Evolutionary conservation across 257 asterid species (phyloP).

Genomic region (Plectranthus barbatus): DNA sequence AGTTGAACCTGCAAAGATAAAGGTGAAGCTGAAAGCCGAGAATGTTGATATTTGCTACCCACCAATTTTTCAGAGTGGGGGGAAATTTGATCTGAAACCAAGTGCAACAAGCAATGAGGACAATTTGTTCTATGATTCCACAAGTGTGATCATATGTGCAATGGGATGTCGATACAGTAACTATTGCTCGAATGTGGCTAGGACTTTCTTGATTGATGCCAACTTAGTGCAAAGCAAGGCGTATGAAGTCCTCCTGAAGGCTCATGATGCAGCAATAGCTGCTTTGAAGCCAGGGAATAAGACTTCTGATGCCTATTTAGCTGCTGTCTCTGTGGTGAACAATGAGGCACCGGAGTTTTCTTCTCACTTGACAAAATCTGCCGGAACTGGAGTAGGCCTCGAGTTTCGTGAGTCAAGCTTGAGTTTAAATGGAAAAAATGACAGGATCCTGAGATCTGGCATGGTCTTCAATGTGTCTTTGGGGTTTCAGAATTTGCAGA

Average conservation of each 20-base stretch:
- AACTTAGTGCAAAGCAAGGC: conserved; percentile 34
- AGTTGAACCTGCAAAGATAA: conserved; percentile 41
- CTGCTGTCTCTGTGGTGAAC: conserved; percentile 36
- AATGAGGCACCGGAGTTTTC: conserved; percentile 42
- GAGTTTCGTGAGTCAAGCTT: conserved; percentile 53
- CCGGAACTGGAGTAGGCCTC: not conserved
- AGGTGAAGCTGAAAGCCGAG: conserved; percentile 51
- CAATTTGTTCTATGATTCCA: conserved; percentile 32
- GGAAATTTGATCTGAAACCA: conserved; percentile 43
- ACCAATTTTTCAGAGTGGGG: conserved; percentile 58
- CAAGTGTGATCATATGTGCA: conserved; percentile 47
- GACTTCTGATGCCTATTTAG: conserved; percentile 29
- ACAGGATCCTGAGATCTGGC: conserved; percentile 32
- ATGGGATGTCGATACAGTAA: conserved; percentile 47
- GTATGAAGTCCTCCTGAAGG: conserved; percentile 46
- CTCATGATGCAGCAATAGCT: conserved; percentile 46
- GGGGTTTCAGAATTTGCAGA: conserved; percentile 46
- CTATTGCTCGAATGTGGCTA: conserved; percentile 49
- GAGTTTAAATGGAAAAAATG: conserved; percentile 36
- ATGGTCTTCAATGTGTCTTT: conserved; percentile 49
- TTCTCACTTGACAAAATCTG: not conserved
- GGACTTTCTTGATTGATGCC: conserved; percentile 44
- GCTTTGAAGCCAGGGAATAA: conserved; percentile 41
- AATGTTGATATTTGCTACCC: conserved; percentile 62
- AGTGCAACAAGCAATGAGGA: conserved; percentile 49